Evolutionary conservation across 208 protist species (phyloP).

Genomic region (Trypanosoma theileri): DNA sequence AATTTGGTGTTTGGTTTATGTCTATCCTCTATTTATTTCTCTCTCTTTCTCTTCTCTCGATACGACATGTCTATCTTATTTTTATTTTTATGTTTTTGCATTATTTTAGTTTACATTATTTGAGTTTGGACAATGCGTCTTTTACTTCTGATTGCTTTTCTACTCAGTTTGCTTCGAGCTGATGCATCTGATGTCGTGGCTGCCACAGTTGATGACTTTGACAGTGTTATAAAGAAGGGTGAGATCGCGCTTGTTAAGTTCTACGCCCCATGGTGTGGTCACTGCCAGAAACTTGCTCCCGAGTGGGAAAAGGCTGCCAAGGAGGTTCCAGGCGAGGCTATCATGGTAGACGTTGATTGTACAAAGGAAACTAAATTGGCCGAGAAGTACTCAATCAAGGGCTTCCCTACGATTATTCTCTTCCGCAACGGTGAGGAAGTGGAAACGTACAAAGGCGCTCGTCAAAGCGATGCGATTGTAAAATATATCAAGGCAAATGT

Average conservation of each 20-base stretch:
- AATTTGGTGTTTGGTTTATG: background rate
- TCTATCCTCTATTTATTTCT: slow-evolving; percentile 11
- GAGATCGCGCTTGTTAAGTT: slow-evolving; percentile 91
- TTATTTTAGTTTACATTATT: slow-evolving; percentile 13
- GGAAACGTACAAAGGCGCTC: slow-evolving; percentile 65
- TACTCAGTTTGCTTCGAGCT: slow-evolving; percentile 16
- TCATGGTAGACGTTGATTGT: slow-evolving; percentile 85
- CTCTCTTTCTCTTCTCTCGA: slow-evolving; percentile 9
- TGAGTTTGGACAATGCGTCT: slow-evolving; percentile 17
- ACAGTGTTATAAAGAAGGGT: slow-evolving; percentile 39
- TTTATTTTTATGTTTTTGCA: slow-evolving; percentile 19
- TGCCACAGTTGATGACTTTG: slow-evolving; percentile 66
- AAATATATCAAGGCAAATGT: slow-evolving; percentile 60
- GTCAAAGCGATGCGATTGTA: slow-evolving; percentile 55
- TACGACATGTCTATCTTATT: background rate
- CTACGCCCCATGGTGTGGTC: slow-evolving; percentile 94
- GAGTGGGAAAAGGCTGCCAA: slow-evolving; percentile 80
- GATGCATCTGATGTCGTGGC: slow-evolving; percentile 53
- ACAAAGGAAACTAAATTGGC: slow-evolving; percentile 63
- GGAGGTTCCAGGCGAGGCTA: slow-evolving; percentile 42
- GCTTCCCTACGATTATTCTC: slow-evolving; percentile 82
- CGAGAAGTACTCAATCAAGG: slow-evolving; percentile 63
- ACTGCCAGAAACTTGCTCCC: slow-evolving; percentile 93
- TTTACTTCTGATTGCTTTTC: slow-evolving; percentile 29
- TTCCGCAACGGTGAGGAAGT: slow-evolving; percentile 75